phyloP scores from a whole-genome alignment of 108 stramenopile species.

The Mayamaea pseudoterrestris region DNA sequence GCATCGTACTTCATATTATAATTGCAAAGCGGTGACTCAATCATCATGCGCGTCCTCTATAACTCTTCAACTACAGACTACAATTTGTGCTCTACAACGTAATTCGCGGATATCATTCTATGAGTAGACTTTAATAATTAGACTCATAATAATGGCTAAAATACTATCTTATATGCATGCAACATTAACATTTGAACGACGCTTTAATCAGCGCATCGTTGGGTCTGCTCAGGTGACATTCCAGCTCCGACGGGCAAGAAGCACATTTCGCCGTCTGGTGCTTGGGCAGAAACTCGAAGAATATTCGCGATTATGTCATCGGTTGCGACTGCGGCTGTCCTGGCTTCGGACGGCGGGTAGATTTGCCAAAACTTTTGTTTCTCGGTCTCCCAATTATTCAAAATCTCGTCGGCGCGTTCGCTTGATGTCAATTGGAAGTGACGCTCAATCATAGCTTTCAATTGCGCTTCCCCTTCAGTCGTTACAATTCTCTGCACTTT shows the following conservation, averaged over 20 bases:
- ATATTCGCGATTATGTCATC: slow-evolving; percentile 8
- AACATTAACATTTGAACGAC: neutral
- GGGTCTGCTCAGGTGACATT: slow-evolving; percentile 60
- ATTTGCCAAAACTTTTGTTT: slow-evolving; percentile 84
- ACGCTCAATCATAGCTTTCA: slow-evolving; percentile 77
- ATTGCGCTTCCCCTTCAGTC: slow-evolving; percentile 57
- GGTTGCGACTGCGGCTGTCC: slow-evolving; percentile 38
- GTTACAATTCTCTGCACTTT: slow-evolving; percentile 57
- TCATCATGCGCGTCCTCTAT: too few relatives aligned
- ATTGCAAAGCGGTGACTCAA: too few relatives aligned
- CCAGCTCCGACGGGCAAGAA: slow-evolving; percentile 68
- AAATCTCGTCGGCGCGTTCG: slow-evolving; percentile 68
- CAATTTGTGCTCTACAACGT: too few relatives aligned
- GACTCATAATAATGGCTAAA: too few relatives aligned
- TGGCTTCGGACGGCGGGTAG: slow-evolving; percentile 71
- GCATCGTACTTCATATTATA: too few relatives aligned
- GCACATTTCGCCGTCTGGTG: slow-evolving; percentile 74
- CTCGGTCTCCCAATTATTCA: slow-evolving; percentile 76
- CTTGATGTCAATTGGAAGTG: slow-evolving; percentile 86
- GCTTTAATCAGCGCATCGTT: slow-evolving; percentile 68
- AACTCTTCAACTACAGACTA: too few relatives aligned
- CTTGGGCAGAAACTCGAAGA: slow-evolving; percentile 57
- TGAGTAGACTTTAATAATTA: too few relatives aligned
- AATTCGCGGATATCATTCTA: too few relatives aligned
- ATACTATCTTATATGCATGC: too few relatives aligned